These are phyloP conservation scores for Bjerkandera adusta DNA, from an alignment of 1,284 basidiomycete genomes.

Conservation along the genomic window DNA sequence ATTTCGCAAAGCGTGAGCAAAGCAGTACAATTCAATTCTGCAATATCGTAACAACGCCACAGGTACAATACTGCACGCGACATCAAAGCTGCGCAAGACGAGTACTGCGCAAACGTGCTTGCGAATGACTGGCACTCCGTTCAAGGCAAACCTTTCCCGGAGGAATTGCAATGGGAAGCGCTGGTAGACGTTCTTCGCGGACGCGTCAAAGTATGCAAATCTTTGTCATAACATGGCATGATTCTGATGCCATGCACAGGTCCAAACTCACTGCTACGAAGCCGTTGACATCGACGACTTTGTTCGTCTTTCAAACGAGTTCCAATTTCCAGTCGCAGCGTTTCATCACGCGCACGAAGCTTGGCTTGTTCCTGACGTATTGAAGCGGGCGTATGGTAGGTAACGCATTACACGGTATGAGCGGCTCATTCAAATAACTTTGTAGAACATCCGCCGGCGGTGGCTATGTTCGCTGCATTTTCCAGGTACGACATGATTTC, in stretches of 20 bases:
- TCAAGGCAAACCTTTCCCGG: conserved; percentile 56
- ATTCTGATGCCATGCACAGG: conserved; percentile 31
- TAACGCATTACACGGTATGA: too few species aligned
- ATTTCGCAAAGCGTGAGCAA: conserved; percentile 36
- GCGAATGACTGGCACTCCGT: conserved; percentile 56
- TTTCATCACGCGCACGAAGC: conserved; percentile 64
- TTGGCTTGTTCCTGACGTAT: conserved; percentile 52
- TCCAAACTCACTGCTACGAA: conserved; percentile 75
- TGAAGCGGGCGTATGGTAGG: conserved; percentile 57
- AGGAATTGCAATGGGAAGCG: conserved; percentile 78
- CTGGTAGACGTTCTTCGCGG: conserved; percentile 83
- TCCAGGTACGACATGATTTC: conserved; percentile 26
- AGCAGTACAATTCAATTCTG: conserved; percentile 7
- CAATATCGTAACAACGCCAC: neutral
- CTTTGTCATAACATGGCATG: neutral
- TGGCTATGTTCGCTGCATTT: conserved; percentile 57
- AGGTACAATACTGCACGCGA: conserved; percentile 66
- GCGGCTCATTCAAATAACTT: neutral
- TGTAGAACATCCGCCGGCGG: conserved; percentile 42
- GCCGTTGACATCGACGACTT: conserved; percentile 77
- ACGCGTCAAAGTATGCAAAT: conserved; percentile 53
- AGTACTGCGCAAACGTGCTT: conserved; percentile 56
- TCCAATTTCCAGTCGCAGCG: conserved; percentile 47
- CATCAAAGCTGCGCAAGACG: conserved; percentile 72
- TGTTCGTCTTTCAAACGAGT: conserved; percentile 49